Percentiles rank a stretch among this genome's conserved stretches.
Evolutionary conservation across 192 early-diverging fungal genomes (phyloP).

Genomic region (Thamnidium elegans): DNA sequence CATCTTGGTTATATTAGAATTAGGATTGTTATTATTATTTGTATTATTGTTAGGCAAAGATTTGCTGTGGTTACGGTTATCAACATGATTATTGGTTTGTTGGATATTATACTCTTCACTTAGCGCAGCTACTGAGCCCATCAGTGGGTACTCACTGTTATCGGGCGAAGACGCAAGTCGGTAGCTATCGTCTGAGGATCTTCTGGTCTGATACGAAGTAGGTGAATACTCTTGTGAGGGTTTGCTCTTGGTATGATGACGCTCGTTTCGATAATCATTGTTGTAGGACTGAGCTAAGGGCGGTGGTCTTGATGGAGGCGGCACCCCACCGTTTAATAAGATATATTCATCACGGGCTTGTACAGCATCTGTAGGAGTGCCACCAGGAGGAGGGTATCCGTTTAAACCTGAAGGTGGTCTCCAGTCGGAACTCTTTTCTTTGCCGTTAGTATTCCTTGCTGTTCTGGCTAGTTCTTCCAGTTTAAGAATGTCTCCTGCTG

Average conservation of each 20-base stretch:
- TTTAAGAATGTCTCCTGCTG: conserved; percentile 31
- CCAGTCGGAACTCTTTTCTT: conserved; percentile 11
- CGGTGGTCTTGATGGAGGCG: conserved; percentile 12
- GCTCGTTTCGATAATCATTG: neutral
- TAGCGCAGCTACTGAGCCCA: conserved; percentile 2
- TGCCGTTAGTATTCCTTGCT: conserved; percentile 9
- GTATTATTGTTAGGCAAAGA: neutral
- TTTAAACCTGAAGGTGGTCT: conserved; percentile 29
- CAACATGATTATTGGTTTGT: neutral
- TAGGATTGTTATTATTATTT: neutral
- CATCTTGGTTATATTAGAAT: neutral
- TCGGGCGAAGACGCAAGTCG: conserved; percentile 13
- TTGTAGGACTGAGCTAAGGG: neutral
- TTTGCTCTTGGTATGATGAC: neutral
- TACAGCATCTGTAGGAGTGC: conserved; percentile 4
- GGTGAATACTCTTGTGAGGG: neutral
- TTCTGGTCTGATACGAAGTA: neutral
- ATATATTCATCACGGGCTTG: conserved; percentile 14
- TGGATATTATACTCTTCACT: neutral
- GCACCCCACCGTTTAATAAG: conserved; percentile 8
- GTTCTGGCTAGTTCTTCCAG: conserved; percentile 36
- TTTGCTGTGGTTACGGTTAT: no score
- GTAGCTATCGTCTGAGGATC: conserved; percentile 11
- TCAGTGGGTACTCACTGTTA: conserved; percentile 17
- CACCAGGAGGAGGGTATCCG: neutral